These are phyloP conservation scores for Cordyceps fumosorosea DNA, from an alignment of 2,329 filamentous ascomycete species.

Conservation along the genomic window DNA sequence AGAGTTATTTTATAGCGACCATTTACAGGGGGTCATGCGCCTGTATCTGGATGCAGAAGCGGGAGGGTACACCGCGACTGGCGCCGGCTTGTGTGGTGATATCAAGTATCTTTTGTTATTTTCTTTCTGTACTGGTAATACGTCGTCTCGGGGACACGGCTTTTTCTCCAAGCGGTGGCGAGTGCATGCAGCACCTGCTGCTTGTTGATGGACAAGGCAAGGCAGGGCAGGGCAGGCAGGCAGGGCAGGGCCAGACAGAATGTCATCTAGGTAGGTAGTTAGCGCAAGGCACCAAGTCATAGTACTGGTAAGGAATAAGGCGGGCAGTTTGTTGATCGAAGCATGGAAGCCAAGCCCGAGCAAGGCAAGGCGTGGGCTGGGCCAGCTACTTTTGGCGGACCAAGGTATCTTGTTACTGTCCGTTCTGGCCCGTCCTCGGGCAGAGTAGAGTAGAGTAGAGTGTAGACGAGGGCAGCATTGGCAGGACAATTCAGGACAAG, in stretches of 20 bases:
- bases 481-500: background rate
- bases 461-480: background rate
- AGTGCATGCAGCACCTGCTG: background rate
- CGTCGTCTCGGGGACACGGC: background rate
- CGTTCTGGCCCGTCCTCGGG: no score
- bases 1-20: background rate
- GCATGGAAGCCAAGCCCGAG: background rate
- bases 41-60: background rate
- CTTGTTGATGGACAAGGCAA: background rate
- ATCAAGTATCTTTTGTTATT: background rate
- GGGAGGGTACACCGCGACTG: background rate
- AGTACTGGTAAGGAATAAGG: background rate
- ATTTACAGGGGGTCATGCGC: conserved; percentile 1
- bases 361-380: no score
- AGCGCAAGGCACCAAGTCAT: background rate
- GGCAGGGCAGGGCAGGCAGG: background rate
- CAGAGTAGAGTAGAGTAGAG: no score
- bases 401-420: no score
- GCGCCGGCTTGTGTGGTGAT: background rate
- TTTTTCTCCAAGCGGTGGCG: background rate
- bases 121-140: background rate
- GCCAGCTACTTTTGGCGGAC: no score
- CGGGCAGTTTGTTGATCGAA: background rate
- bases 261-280: background rate
- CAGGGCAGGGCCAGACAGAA: background rate